These are phyloP conservation scores for Cymbopogon citratus DNA, from an alignment of 176 grass and related monocot species.

Conservation along the genomic window DNA sequence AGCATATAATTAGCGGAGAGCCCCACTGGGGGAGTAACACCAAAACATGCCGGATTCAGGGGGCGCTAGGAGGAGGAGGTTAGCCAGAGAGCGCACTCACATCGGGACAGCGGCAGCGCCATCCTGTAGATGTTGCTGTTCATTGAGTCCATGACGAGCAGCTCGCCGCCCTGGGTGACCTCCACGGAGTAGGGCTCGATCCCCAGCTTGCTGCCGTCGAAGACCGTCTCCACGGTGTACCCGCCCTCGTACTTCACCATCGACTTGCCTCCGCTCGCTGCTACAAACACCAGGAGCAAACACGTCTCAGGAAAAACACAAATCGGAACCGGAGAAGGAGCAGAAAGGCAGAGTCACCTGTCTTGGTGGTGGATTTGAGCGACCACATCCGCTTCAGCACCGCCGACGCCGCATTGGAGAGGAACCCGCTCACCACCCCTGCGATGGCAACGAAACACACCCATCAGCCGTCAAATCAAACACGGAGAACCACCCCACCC, in stretches of 20 bases:
- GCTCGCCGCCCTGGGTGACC: slow-evolving; percentile 80
- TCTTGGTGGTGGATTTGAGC: slow-evolving; percentile 64
- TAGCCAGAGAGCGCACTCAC: slow-evolving; percentile 29
- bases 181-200: slow-evolving; percentile 84
- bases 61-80: slow-evolving; percentile 7
- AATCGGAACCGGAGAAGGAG: slow-evolving; percentile 4
- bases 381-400: slow-evolving; percentile 72
- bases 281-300: slow-evolving; percentile 20
- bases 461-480: neutral
- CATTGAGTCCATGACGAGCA: slow-evolving; percentile 85
- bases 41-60: slow-evolving; percentile 34
- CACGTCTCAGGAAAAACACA: neutral
- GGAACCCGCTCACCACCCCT: slow-evolving; percentile 62
- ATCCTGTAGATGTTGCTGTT: slow-evolving; percentile 95
- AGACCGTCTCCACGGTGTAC: slow-evolving; percentile 95
- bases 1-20: slow-evolving; percentile 43
- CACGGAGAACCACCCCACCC: neutral
- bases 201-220: slow-evolving; percentile 93
- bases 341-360: slow-evolving; percentile 27
- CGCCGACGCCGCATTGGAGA: slow-evolving; percentile 64
- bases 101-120: slow-evolving; percentile 84
- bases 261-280: slow-evolving; percentile 53
- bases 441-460: slow-evolving; percentile 22
- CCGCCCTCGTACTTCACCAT: slow-evolving; percentile 96
- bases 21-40: slow-evolving; percentile 10